Conservation (phyloP, 2,329 filamentous ascomycete genomes). For the Dactylellina drechsleri region DNA sequence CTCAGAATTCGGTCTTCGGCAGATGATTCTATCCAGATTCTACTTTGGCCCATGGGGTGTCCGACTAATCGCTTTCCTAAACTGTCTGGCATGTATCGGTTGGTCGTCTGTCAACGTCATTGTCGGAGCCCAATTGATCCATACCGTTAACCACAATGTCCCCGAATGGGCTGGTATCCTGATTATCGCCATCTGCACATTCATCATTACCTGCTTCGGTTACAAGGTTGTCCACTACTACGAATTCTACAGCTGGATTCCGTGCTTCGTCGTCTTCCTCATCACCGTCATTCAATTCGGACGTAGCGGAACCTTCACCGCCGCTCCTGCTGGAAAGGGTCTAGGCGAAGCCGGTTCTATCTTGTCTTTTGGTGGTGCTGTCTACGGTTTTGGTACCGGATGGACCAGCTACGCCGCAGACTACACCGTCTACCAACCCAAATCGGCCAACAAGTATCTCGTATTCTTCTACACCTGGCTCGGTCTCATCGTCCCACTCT, state of each 20-base stretch:
- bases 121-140: constrained; percentile 79
- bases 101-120: constrained; percentile 83
- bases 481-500: constrained; percentile 75
- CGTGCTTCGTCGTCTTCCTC: constrained; percentile 77
- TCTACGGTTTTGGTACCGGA: constrained; percentile 76
- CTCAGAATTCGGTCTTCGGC: constrained; percentile 76
- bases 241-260: constrained; percentile 79
- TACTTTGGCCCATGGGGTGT: constrained; percentile 79
- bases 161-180: constrained; percentile 79
- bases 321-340: constrained; percentile 71
- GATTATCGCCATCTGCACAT: constrained; percentile 75
- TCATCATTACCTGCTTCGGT: constrained; percentile 77
- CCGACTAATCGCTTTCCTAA: constrained; percentile 77
- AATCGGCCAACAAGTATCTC: constrained; percentile 68
- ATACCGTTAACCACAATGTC: constrained; percentile 75
- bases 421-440: constrained; percentile 82
- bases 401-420: constrained; percentile 81
- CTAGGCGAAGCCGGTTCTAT: constrained; percentile 70
- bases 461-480: constrained; percentile 76
- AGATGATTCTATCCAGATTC: constrained; percentile 82
- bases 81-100: constrained; percentile 75
- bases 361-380: constrained; percentile 73
- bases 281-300: constrained; percentile 74
- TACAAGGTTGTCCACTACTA: constrained; percentile 81
- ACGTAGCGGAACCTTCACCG: constrained; percentile 72